These are phyloP conservation scores for Monosporascus sp. DNA, from an alignment of 2,329 filamentous ascomycete species.

Conservation along the genomic window DNA sequence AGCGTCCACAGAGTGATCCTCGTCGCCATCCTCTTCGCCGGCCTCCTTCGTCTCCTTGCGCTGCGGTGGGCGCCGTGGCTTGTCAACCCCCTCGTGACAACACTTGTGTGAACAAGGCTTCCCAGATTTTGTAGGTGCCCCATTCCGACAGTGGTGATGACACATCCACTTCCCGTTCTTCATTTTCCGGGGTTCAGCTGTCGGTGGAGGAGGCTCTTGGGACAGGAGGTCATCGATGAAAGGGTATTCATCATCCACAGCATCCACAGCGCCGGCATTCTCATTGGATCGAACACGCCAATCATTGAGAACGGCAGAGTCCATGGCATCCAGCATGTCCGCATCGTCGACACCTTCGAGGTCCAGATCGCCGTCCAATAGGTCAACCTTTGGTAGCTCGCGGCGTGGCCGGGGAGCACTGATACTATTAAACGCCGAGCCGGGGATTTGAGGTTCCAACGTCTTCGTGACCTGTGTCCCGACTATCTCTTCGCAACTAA, in stretches of 20 bases:
- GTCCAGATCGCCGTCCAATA: slow-evolving; percentile 14
- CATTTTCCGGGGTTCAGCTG: slow-evolving; percentile 43
- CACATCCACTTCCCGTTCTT: slow-evolving; percentile 70
- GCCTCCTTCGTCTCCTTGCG: slow-evolving; percentile 22
- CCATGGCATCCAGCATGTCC: slow-evolving; percentile 33
- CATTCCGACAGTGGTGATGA: slow-evolving; percentile 58
- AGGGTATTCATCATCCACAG: slow-evolving; percentile 39
- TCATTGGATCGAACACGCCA: slow-evolving; percentile 15
- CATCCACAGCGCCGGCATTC: slow-evolving; percentile 5
- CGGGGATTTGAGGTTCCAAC: slow-evolving; percentile 25
- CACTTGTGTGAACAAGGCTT: slow-evolving; percentile 64
- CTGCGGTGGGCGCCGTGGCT: slow-evolving; percentile 43
- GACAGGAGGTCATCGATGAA: slow-evolving; percentile 46
- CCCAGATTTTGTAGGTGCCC: slow-evolving; percentile 30
- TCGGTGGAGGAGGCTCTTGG: slow-evolving; percentile 13
- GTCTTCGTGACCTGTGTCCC: slow-evolving; percentile 41
- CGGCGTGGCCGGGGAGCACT: neutral
- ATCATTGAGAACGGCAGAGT: slow-evolving; percentile 12
- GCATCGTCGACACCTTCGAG: slow-evolving; percentile 35
- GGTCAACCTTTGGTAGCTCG: neutral
- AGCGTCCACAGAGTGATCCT: neutral
- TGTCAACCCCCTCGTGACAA: slow-evolving; percentile 66
- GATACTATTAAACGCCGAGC: slow-evolving; percentile 24
- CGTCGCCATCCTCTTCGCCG: slow-evolving; percentile 8
- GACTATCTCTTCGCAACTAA: slow-evolving; percentile 83